Percentiles rank a stretch among this genome's conserved stretches.
These are phyloP conservation scores for Endoconidiophora laricicola DNA, from an alignment of 2,329 filamentous ascomycete genomes.

Conservation along the genomic window DNA sequence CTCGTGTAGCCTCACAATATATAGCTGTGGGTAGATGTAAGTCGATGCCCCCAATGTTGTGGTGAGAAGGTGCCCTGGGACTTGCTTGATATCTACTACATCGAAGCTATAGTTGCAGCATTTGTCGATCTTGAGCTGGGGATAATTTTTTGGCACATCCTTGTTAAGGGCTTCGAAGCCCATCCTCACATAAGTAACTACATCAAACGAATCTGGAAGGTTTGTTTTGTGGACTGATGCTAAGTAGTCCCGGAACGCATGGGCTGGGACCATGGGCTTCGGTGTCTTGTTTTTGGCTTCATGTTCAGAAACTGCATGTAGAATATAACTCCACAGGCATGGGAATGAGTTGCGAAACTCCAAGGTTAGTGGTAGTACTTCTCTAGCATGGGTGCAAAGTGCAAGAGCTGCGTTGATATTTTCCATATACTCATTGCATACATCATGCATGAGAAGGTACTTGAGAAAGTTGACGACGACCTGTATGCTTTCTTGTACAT, in stretches of 20 bases:
- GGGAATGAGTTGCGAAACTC: constrained; percentile 41
- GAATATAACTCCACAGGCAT: constrained; percentile 62
- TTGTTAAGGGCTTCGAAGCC: constrained; percentile 2
- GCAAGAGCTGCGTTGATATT: constrained; percentile 49
- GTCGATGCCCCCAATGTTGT: neutral
- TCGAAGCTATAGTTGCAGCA: neutral
- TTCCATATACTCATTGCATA: constrained; percentile 62
- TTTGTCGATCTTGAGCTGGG: neutral
- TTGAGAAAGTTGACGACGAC: constrained; percentile 76
- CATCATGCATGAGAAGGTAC: constrained; percentile 69
- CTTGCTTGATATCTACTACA: constrained; percentile 1
- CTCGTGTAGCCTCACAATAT: constrained; percentile 14
- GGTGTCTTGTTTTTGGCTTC: neutral
- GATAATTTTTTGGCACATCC: neutral
- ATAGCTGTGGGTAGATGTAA: constrained; percentile 1
- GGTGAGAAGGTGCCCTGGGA: neutral
- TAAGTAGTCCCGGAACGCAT: neutral
- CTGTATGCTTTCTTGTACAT: constrained; percentile 17
- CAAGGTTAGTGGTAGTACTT: constrained; percentile 47
- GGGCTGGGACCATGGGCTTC: neutral
- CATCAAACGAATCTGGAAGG: neutral
- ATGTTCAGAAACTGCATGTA: constrained; percentile 25
- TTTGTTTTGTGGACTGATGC: too few species aligned
- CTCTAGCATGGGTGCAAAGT: constrained; percentile 48
- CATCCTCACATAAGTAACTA: constrained; percentile 1